Percentiles rank a stretch among this genome's conserved stretches.
Conservation (phyloP, 2,329 filamentous ascomycete species). For the Pseudocercospora macadamiae region DNA sequence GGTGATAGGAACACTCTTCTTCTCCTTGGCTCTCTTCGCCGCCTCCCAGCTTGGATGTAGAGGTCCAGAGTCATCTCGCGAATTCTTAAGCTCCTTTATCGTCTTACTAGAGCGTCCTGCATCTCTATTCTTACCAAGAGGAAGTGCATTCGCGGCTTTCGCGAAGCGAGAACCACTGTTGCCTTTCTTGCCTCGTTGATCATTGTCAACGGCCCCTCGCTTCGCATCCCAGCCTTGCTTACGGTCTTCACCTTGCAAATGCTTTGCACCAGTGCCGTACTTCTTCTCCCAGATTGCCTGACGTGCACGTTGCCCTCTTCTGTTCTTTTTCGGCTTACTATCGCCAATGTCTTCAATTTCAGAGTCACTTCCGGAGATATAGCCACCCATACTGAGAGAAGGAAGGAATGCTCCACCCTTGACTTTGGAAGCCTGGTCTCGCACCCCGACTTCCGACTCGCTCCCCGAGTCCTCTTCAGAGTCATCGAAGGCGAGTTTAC, state of each 20-base stretch:
- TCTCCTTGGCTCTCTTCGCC: constrained; percentile 62
- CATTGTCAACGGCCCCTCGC: constrained; percentile 52
- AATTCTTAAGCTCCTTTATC: constrained; percentile 28
- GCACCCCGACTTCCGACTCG: constrained; percentile 30
- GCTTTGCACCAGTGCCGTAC: constrained; percentile 71
- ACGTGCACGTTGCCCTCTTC: constrained; percentile 74
- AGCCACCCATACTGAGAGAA: constrained; percentile 74
- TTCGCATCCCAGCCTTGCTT: constrained; percentile 63
- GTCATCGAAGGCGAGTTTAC: constrained; percentile 22
- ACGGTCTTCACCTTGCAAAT: constrained; percentile 55
- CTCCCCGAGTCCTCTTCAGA: constrained; percentile 29
- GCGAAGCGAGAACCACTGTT: constrained; percentile 14
- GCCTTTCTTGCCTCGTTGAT: constrained; percentile 21
- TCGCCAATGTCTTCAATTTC: constrained; percentile 60
- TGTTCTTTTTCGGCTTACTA: constrained; percentile 66
- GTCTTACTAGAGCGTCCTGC: not conserved
- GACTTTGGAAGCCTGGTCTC: constrained; percentile 46
- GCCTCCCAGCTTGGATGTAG: constrained; percentile 69
- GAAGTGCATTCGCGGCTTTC: constrained; percentile 24
- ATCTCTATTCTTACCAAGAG: constrained; percentile 16
- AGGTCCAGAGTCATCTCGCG: constrained; percentile 53
- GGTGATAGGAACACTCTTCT: constrained; percentile 44
- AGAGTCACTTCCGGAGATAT: constrained; percentile 76
- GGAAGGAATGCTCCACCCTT: constrained; percentile 63
- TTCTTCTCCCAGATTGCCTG: constrained; percentile 82